Evolutionary conservation across 179 eudicot genomes (phyloP), one percentile per base, ranked within the genome.

Genomic region (Pouteria campechiana): DNA sequence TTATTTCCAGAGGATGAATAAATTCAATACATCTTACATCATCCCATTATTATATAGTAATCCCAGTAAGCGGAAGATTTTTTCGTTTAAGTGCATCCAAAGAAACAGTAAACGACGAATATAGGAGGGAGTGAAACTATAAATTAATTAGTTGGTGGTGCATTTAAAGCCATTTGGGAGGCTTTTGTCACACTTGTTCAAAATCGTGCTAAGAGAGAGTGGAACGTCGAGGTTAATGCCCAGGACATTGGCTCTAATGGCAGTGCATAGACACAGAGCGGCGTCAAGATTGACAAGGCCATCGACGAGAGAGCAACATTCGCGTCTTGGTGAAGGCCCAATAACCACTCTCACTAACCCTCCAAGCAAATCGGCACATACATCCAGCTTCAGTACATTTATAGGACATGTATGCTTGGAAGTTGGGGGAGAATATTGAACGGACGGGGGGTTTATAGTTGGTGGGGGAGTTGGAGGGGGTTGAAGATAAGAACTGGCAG

Each of bases 231-330:
- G 81, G 55, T 68, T 54, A 10, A 70, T 60, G 7, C 84, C 94
- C 50, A 83, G 51, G 7, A 79, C 50, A 31, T 76, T 68, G 19
- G 88, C 84, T 51, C 68, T 73, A 7, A 83, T 58, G 24, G 88
- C 88, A 4, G 94, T 83, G 74, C 94, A 83, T 40, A 83, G 94
- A 49, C 94, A 83, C 0, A 82, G 55, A 1, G 93, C 88, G 0
- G 88, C 93, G 11, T 82, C 93, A 9, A 82, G 68, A 44, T 82
- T 83, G 20, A 42, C 78, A 19, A 82, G 67, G 1, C 79, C 93
- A 1, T 34, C 22, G 2, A 82, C 42, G 40, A 82, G 81, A n/a
- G 76, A 18, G 73, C 93, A 82, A 37, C 93, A 82, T 12, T 75
- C 74, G 12, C 65, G 65, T 47, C 52, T 65, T 32, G 83, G 70